These are phyloP conservation scores for Fraxinus paxiana DNA, from an alignment of 305 asterid genomes.

Conservation along the genomic window DNA sequence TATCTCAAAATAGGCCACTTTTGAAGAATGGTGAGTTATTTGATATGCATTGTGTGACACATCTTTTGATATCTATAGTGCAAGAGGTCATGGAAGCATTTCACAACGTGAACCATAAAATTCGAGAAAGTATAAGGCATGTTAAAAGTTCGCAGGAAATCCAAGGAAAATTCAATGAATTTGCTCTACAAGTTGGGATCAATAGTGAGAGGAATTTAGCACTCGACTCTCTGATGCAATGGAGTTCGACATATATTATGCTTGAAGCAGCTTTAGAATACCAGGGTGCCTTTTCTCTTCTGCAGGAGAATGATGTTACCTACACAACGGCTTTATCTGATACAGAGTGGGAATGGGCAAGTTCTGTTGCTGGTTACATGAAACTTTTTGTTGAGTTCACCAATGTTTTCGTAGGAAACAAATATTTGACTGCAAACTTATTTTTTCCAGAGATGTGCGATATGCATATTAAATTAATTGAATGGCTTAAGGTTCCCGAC, in stretches of 20 bases:
- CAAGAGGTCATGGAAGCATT: conserved; percentile 62
- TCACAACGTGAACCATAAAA: conserved; percentile 51
- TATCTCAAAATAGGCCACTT: conserved; percentile 63
- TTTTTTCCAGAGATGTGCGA: conserved; percentile 76
- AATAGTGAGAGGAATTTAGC: conserved; percentile 45
- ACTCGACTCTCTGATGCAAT: conserved; percentile 64
- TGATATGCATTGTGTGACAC: conserved; percentile 65
- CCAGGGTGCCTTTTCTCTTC: conserved; percentile 52
- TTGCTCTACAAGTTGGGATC: conserved; percentile 59
- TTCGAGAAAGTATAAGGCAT: conserved; percentile 65
- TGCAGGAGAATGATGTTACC: conserved; percentile 64
- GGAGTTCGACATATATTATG: conserved; percentile 76
- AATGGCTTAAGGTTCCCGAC: conserved; percentile 77
- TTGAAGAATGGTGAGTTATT: conserved; percentile 67
- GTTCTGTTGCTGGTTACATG: conserved; percentile 47
- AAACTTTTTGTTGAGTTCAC: conserved; percentile 64
- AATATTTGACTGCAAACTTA: conserved; percentile 56
- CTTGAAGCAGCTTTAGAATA: conserved; percentile 66
- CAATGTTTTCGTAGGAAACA: conserved; percentile 49
- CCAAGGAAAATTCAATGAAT: conserved; percentile 57
- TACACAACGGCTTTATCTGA: conserved; percentile 59
- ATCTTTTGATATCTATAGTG: conserved; percentile 61
- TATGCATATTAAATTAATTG: conserved; percentile 67
- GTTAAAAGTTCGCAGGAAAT: conserved; percentile 61
- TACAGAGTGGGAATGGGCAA: conserved; percentile 69